Conservation (phyloP, 2,329 filamentous ascomycete species). For the Rhynchosporium graminicola region DNA sequence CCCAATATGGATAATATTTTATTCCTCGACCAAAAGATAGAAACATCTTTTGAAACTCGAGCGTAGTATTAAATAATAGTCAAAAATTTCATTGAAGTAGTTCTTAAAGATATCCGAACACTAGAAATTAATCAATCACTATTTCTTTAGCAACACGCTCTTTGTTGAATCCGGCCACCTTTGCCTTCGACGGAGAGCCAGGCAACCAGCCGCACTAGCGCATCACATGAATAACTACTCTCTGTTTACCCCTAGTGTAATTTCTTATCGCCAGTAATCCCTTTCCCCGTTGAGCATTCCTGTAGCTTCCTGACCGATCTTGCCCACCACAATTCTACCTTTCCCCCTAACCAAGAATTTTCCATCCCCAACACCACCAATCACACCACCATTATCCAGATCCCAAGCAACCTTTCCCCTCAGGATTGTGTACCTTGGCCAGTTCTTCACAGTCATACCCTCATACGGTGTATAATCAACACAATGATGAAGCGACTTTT, state of each 20-base stretch:
- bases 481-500: conserved; percentile 31
- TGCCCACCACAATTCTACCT: conserved; percentile 31
- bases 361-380: conserved; percentile 26
- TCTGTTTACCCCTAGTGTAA: background rate
- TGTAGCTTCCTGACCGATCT: conserved; percentile 25
- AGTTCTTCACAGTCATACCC: conserved; percentile 31
- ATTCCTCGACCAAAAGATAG: too few relatives aligned
- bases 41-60: too few relatives aligned
- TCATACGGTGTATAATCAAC: conserved; percentile 36
- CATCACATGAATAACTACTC: background rate
- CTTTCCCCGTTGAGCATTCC: conserved; percentile 31
- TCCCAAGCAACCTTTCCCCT: conserved; percentile 33
- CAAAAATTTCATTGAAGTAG: too few relatives aligned
- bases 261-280: conserved; percentile 22
- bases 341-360: conserved; percentile 29
- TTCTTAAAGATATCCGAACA: too few relatives aligned
- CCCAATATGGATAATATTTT: too few relatives aligned
- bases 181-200: too few relatives aligned
- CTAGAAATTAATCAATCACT: too few relatives aligned
- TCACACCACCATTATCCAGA: conserved; percentile 28
- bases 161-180: too few relatives aligned
- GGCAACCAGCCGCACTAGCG: background rate
- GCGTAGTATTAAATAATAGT: too few relatives aligned
- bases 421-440: conserved; percentile 32
- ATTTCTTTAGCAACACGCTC: too few relatives aligned